Base-by-base conservation (phyloP, 2,329 filamentous ascomycete genomes). In the Diaporthe ampelina region DNA sequence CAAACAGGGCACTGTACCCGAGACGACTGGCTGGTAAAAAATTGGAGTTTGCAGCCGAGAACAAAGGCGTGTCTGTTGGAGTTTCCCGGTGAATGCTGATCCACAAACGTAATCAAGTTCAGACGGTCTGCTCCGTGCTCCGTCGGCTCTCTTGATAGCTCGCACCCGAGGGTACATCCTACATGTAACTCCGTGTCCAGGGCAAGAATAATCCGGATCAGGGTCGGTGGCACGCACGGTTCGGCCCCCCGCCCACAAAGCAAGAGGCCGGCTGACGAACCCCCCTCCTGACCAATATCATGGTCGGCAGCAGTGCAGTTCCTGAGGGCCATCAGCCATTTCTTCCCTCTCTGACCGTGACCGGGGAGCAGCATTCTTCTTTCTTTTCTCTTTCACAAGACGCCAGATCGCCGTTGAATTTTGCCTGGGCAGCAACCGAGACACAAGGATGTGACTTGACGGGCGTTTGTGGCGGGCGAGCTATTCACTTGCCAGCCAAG, bases 61-160 rank as follows among this genome's bases (percentile, higher is more conserved):
- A 35, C 45, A 54, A 26, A 54, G 32, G 48, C 63, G n/a, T 40
- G 29, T n/a, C 48, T n/a, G 29, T 13, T 24, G 8, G 8, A 45
- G 24, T 0, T 0, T 37, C n/a, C 45, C 63, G n/a, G 63, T 68
- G 63, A 68, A 40, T 68, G 63, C 26, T 40, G 32, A 37, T 54
- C 29, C 40, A 54, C 29, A 21, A 17, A 43, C 40, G 13, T 21
- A 68, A 52, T 65, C 48, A 54, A 68, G 48, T 15, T 21, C 32
- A 68, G 63, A 68, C 63, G 32, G 63, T 54, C 45, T 68, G 32
- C 45, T 68, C 48, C 48, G 63, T 68, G 48, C n/a, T 68, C 63
- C 63, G 32, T 54, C 32, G 19, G 13, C 11, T 52, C 15, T 32
- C 29, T 32, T 52, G 32, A 54, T 19, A 54, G 13, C 29, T 54